Evolutionary conservation across 257 asterid species (phyloP), one percentile per base, ranked within the genome.

Genomic region (Solanum sitiens): DNA sequence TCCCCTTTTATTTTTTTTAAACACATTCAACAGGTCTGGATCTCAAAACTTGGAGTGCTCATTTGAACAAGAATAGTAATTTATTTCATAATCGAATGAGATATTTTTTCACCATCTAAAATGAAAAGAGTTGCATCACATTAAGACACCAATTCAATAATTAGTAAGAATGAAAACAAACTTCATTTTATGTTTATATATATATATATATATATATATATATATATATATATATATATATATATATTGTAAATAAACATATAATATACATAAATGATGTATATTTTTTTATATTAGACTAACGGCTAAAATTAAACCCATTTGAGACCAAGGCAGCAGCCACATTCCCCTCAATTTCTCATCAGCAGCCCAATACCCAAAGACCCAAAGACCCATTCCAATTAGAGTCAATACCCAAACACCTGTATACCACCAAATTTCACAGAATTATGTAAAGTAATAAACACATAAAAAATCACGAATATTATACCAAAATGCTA

Each of bases 391-490:
- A 50, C 59, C 59, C 20, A 47, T 47, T 47, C 59, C 8, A 47
- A 14, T 14, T 4, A 47, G 59, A 47, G 59, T 47, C 59, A 47
- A 47, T 37, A 37, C 7, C 39, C 39, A 37, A 37, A 37, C 7
- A 37, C 39, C 39, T 37, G 87, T 92, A 94, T 15, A 95, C 79
- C 71, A 92, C 32, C 5, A 65, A 86, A 73, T 47, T 47, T 30
- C 85, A 47, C 25, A 80, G 11, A 50, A 47, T 2, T 47, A 50
- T 82, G 32, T 18, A 50, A 50, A 12, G 42, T 27, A 50, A 32
- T 37, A 7, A 30, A 18, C 45, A 50, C 44, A 6, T 47, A 76
- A 76, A 7, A 76, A n/a, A 76, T 76, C 35, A 82, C 50, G 32
- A 50, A 11, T 10, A 18, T 18, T 9, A 16, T 10, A 30, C 45